A percentile compares a stretch with the other conserved stretches of the same genome.
Evolutionary conservation across 2,329 filamentous ascomycete genomes (phyloP).

Genomic region (Apiospora koreana): DNA sequence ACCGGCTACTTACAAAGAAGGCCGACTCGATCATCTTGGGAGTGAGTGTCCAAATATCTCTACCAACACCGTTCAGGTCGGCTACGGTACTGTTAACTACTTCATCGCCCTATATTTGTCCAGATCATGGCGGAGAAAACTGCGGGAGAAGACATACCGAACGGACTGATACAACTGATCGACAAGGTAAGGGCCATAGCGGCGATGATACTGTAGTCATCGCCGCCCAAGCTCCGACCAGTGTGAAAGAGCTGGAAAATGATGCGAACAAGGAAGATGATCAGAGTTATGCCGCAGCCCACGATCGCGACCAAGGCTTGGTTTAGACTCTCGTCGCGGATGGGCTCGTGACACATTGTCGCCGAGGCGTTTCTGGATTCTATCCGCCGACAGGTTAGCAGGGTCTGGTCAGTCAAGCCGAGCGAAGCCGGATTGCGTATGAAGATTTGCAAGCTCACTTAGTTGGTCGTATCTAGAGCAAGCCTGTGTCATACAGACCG

Average conservation of each 20-base stretch:
- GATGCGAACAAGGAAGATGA: slow-evolving; percentile 15
- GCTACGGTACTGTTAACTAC: not conserved
- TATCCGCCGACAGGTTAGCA: not conserved
- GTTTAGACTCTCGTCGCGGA: slow-evolving; percentile 11
- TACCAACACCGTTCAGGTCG: slow-evolving; percentile 16
- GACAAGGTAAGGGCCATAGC: slow-evolving; percentile 12
- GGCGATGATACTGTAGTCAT: slow-evolving; percentile 16
- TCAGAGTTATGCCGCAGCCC: slow-evolving; percentile 15
- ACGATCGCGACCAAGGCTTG: slow-evolving; percentile 16
- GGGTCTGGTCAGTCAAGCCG: too few species aligned
- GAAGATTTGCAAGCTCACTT: slow-evolving; percentile 3
- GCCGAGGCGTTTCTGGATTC: slow-evolving; percentile 16
- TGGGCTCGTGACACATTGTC: slow-evolving; percentile 14
- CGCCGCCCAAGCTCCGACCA: slow-evolving; percentile 13
- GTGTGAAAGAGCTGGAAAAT: not conserved
- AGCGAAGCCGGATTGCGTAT: too few species aligned
- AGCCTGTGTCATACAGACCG: not conserved
- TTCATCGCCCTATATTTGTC: too few species aligned
- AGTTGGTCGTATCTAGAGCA: slow-evolving; percentile 13
- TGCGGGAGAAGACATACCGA: not conserved
- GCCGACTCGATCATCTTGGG: slow-evolving; percentile 16
- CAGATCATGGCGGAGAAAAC: too few species aligned
- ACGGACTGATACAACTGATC: slow-evolving; percentile 12
- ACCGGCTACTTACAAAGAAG: slow-evolving; percentile 13
- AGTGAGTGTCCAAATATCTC: slow-evolving; percentile 19